Evolutionary conservation across 108 stramenopile genomes (phyloP).

Genomic region (Fragilariopsis cylindrus): DNA sequence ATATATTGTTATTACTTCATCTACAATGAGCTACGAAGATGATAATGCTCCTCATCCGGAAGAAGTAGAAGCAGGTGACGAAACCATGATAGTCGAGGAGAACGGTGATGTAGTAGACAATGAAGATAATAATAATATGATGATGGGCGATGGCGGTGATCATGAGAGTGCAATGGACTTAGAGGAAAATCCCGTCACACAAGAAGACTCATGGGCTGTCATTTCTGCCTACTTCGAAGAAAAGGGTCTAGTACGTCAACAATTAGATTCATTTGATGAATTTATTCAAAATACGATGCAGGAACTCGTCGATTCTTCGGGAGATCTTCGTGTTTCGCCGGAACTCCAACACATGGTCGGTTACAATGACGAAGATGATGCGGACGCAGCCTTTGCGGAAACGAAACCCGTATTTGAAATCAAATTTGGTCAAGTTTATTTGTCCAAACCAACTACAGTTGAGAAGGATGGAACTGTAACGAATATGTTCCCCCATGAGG

Average conservation of each 20-base stretch:
- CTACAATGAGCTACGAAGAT: neutral
- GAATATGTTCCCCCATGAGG: constrained; percentile 98
- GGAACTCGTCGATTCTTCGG: constrained; percentile 94
- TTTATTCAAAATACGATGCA: constrained; percentile 99
- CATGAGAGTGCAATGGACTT: constrained; percentile 35
- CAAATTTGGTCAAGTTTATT: constrained; percentile 95
- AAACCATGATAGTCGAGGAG: constrained; percentile 21
- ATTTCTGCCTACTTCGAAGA: constrained; percentile 98
- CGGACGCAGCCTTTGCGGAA: constrained; percentile 47
- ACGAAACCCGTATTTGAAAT: constrained; percentile 86
- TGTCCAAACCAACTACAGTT: constrained; percentile 88
- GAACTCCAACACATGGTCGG: constrained; percentile 90
- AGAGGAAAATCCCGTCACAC: constrained; percentile 90
- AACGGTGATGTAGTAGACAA: constrained; percentile 18
- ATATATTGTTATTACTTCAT: neutral
- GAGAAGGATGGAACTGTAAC: constrained; percentile 92
- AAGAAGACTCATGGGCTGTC: constrained; percentile 98
- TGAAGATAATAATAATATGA: constrained; percentile 24
- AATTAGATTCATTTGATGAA: constrained; percentile 98
- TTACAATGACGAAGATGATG: constrained; percentile 73
- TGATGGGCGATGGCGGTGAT: constrained; percentile 2
- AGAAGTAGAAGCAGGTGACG: neutral
- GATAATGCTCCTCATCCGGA: neutral
- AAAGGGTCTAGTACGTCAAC: constrained; percentile 98
- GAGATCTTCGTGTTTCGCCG: constrained; percentile 92